Percentiles rank a stretch among this genome's conserved stretches.
These are phyloP conservation scores for Quercus phellos DNA, from an alignment of 331 rosid genomes.

Conservation along the genomic window DNA sequence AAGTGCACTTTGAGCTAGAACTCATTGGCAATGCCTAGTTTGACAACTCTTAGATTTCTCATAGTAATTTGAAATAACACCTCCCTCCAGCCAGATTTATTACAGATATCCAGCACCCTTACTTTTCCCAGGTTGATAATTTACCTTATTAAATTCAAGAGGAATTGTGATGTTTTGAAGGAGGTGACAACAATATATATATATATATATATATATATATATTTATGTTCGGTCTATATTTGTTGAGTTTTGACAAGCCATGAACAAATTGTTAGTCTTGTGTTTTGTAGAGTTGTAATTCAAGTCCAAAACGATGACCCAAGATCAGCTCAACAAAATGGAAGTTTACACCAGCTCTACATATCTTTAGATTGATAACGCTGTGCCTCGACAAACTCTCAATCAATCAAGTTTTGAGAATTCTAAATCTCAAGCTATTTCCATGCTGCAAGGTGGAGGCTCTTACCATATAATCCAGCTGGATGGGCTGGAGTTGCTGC, in stretches of 20 bases:
- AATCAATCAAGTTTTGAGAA: too few relatives aligned
- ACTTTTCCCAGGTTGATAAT: background rate
- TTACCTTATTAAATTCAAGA: background rate
- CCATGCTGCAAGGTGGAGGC: constrained; percentile 2
- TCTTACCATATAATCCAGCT: constrained; percentile 70
- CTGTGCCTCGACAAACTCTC: too few relatives aligned
- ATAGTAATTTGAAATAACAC: background rate
- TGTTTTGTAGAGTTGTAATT: too few relatives aligned
- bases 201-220: too few relatives aligned
- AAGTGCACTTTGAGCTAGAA: too few relatives aligned
- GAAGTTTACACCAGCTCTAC: too few relatives aligned
- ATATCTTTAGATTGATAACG: too few relatives aligned
- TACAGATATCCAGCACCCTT: background rate
- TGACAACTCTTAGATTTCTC: background rate
- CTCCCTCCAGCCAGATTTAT: background rate
- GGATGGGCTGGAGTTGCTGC: constrained; percentile 96
- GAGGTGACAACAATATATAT: background rate
- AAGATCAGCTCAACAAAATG: too few relatives aligned
- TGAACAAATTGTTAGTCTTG: too few relatives aligned
- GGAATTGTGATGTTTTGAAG: background rate
- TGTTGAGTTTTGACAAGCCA: too few relatives aligned
- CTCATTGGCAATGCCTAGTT: background rate
- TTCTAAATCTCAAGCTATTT: background rate
- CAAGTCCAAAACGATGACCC: too few relatives aligned
- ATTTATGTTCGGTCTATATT: too few relatives aligned